Base-by-base conservation (phyloP, 2,329 filamentous ascomycete species). In the Epichloe amarillans region DNA sequence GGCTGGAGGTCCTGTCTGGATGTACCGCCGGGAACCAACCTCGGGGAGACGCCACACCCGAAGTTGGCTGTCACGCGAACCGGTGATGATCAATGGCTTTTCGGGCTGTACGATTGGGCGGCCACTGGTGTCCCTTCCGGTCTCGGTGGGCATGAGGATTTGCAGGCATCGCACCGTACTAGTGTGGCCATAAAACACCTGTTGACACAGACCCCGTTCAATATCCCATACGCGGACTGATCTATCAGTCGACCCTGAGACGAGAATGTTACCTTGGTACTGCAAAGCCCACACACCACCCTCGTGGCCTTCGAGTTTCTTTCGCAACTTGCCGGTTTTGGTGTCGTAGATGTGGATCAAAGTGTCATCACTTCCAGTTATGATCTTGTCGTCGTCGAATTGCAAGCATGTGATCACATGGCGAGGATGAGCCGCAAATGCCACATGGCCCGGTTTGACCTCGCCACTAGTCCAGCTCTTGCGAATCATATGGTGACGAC, bases 211-310 rank as follows among this genome's bases (percentile, higher is more conserved):
- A 0, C 90, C 93, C 60, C 85, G 85, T 62, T 95, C 88, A 56
- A 98, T 96, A 64, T 98, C 91, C 93, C 93, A 98, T 0, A 98
- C 91, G n/a, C 93, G 83, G n/a, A 98, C 93, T 11, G 93, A 95
- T 45, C 93, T 79, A 67, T 98, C 93, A 0, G 93, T 98, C 6
- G 90, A 96, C 2, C 93, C 93, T 15, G 93, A 98, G 2, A 98
- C 93, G 19, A 98, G 72, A 15, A 87, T 88, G 63, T 97, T 96
- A 47, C 90, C 91, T 63, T 96, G 84, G 63, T 97, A 98, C 65
- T 97, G 90, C 49, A 98, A 71, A 33, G 93, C 93, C 93, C 93
- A 98, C 1, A 98, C 93, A 44, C 93, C 93, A 36, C 93, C 93
- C 66, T 98, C 93, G 59, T 98, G 93, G 2, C 93, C 93, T 61